Evolutionary conservation across 2,329 filamentous ascomycete genomes (phyloP), one percentile per base, ranked within the genome.

Genomic region (Dothiorella sarmentorum): DNA sequence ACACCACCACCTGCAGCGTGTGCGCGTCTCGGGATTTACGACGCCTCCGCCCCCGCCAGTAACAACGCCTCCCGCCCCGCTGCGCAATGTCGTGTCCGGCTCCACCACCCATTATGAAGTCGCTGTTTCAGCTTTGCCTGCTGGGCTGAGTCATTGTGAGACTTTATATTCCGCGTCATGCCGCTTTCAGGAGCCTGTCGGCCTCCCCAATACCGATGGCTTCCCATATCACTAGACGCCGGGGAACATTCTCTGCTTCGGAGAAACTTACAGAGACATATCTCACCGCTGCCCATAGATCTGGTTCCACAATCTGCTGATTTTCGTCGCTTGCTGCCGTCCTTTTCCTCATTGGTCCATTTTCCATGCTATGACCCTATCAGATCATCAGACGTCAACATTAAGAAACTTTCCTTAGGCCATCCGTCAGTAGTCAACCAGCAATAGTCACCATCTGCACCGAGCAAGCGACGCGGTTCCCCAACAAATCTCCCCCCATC

Each of bases 161-260:
- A 40, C 49, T 53, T 53, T 53, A 53, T 53, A 53, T 31, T 24
- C 49, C n/a, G 49, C 49, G 49, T 40, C 49, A 51, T 51, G 20
- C 47, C 18, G 17, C 20, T 6, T 15, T 29, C 24, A 13, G 24
- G 42, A 26, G 40, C 11, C 24, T 10, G 24, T 40, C 49, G 49
- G 49, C 11, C 33, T 40, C 49, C 49, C 49, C 33, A 40, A 40
- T 24, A 17, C 49, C 49, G 49, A 40, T 51, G 45, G 44, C 44
- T 33, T 15, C 11, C n/a, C 24, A 49, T 15, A 10, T 20, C 29
- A 5, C 17, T 51, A 26, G 29, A 17, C 29, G 11, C 31, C 45
- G 45, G 5, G 4, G 45, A 37, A 51, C 31, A 51, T 37, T n/a
- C 4, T 11, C 45, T 51, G 15, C 45, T 27, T 17, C 33, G 31